phyloP scores from a whole-genome alignment of 352 stramenopile species.

The Phytophthora pisi region DNA sequence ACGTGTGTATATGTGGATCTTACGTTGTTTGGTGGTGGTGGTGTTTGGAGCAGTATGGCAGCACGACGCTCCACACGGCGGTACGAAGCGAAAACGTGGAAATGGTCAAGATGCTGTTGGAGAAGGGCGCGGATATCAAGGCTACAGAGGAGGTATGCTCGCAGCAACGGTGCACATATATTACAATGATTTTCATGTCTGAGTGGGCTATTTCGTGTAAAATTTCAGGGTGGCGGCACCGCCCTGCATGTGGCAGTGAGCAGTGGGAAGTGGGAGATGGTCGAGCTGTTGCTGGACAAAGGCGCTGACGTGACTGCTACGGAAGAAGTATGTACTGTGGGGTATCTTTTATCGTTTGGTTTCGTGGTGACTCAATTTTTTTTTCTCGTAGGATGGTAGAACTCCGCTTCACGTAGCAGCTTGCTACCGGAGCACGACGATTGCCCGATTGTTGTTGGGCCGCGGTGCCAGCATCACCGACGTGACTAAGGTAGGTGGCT shows the following conservation, averaged over 20 bases:
- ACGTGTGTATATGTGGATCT: too few species aligned
- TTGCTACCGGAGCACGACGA: background rate
- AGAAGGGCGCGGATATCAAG: constrained; percentile 54
- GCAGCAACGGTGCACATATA: too few species aligned
- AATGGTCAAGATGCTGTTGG: constrained; percentile 67
- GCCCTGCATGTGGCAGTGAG: constrained; percentile 4
- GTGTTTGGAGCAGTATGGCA: constrained; percentile 50
- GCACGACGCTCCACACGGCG: constrained; percentile 71
- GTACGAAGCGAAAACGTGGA: constrained; percentile 59
- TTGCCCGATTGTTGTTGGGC: constrained; percentile 3
- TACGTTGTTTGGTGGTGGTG: background rate
- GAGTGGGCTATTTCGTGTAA: background rate
- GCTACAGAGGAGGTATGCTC: constrained; percentile 29
- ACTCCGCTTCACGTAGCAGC: constrained; percentile 7
- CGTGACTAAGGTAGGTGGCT: constrained; percentile 3
- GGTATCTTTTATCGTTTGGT: background rate
- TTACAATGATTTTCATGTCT: too few species aligned
- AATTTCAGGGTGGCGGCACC: constrained; percentile 3
- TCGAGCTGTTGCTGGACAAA: background rate
- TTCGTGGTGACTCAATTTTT: background rate
- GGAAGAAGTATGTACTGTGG: background rate
- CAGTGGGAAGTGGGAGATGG: constrained; percentile 5
- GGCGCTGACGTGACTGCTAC: constrained; percentile 3
- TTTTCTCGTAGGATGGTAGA: constrained; percentile 1
- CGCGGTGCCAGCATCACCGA: background rate